phyloP scores from a whole-genome alignment of 192 early-diverging fungal genomes.

The Coemansia umbellata region DNA sequence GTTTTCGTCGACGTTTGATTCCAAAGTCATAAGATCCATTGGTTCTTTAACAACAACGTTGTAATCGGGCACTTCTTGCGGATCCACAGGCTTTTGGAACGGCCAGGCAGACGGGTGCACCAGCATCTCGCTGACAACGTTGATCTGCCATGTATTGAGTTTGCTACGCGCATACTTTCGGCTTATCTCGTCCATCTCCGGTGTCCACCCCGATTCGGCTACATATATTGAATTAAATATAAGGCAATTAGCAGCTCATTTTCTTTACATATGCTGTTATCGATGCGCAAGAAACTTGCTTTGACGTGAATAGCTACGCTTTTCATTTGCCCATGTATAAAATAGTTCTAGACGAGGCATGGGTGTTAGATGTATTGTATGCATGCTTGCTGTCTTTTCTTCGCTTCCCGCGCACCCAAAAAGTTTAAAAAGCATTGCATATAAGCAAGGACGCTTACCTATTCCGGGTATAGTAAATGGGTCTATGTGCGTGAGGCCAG shows the following conservation, averaged over 20 bases:
- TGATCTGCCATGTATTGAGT: constrained; percentile 56
- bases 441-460: constrained; percentile 28
- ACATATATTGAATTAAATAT: constrained; percentile 5
- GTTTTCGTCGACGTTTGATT: constrained; percentile 78
- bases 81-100: constrained; percentile 87
- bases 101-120: constrained; percentile 86
- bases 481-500: constrained; percentile 55
- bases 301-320: too few species aligned
- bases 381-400: too few species aligned
- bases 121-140: constrained; percentile 72
- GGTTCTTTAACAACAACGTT: constrained; percentile 94
- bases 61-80: constrained; percentile 88
- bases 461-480: constrained; percentile 87
- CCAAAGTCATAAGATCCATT: constrained; percentile 89
- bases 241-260: not conserved
- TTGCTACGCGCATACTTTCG: constrained; percentile 42
- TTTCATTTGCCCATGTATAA: too few species aligned
- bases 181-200: constrained; percentile 69
- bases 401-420: too few species aligned
- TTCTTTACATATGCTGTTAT: too few species aligned
- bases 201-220: constrained; percentile 90
- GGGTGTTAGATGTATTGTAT: too few species aligned
- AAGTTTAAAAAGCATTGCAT: not conserved
- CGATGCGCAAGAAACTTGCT: too few species aligned
- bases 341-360: too few species aligned